Evolutionary conservation across 768 basidiomycete species (phyloP).

Genomic region (Leccinum ochraceum): DNA sequence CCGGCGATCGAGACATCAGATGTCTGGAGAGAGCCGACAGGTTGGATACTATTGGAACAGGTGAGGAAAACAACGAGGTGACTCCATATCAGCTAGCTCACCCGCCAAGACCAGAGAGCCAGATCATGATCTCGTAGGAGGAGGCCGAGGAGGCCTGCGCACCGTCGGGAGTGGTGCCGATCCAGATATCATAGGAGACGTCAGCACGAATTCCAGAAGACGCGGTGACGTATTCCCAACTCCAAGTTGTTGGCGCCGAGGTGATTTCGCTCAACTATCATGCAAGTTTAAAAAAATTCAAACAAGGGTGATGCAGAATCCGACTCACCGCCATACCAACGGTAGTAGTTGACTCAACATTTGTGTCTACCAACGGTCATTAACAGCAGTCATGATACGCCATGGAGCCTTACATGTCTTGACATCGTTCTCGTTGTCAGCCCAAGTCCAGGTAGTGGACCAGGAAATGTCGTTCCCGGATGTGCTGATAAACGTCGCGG

Average conservation of each 20-base stretch:
- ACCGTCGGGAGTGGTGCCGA: slow-evolving; percentile 44
- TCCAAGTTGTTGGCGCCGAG: slow-evolving; percentile 51
- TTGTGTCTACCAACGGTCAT: slow-evolving; percentile 42
- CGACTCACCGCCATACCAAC: slow-evolving; percentile 47
- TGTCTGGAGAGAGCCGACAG: slow-evolving; percentile 50
- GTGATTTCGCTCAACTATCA: slow-evolving; percentile 41
- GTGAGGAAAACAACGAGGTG: neutral
- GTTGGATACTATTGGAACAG: slow-evolving; percentile 44
- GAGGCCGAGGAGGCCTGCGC: slow-evolving; percentile 47
- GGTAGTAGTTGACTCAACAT: slow-evolving; percentile 45
- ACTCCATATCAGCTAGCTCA: slow-evolving; percentile 22
- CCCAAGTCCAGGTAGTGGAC: slow-evolving; percentile 56
- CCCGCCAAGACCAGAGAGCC: slow-evolving; percentile 59
- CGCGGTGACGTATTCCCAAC: slow-evolving; percentile 47
- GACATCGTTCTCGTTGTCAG: slow-evolving; percentile 49
- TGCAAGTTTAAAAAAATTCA: neutral
- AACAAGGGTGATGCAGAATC: neutral
- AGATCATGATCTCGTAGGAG: slow-evolving; percentile 62
- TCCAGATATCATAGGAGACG: slow-evolving; percentile 60
- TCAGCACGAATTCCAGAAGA: slow-evolving; percentile 53
- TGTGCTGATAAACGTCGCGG: slow-evolving; percentile 44
- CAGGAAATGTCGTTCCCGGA: slow-evolving; percentile 47
- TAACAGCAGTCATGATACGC: neutral
- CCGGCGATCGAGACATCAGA: slow-evolving; percentile 46
- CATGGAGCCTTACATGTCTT: slow-evolving; percentile 47